Conservation (phyloP, 2,329 filamentous ascomycete genomes). For the Fusarium mundagurra region DNA sequence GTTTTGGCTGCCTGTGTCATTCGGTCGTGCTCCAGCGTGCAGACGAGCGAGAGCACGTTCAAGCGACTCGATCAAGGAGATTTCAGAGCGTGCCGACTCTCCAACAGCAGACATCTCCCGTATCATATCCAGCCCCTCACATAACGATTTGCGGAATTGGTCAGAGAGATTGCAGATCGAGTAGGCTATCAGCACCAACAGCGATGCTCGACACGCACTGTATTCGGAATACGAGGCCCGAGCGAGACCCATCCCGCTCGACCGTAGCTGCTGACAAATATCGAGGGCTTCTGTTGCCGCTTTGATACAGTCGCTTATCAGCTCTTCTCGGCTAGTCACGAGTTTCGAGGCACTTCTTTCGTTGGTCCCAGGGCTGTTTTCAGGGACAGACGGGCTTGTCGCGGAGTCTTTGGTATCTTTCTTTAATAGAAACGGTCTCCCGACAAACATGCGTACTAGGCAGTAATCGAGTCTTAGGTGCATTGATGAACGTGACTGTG, state of each 20-base stretch:
- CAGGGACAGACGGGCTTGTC: background rate
- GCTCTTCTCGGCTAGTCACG: background rate
- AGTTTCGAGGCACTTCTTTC: background rate
- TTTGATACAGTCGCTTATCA: slow-evolving; percentile 1
- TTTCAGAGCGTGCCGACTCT: background rate
- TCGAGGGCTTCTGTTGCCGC: slow-evolving; percentile 6
- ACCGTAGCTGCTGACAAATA: background rate
- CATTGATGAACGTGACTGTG: background rate
- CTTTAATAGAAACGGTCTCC: background rate
- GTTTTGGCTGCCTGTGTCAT: background rate
- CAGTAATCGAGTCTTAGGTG: background rate
- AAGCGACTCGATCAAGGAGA: slow-evolving; percentile 3
- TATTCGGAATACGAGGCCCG: slow-evolving; percentile 6
- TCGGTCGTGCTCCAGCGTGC: background rate
- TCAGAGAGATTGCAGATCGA: slow-evolving; percentile 1
- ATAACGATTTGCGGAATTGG: background rate
- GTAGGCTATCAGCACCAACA: slow-evolving; percentile 6
- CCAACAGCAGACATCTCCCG: background rate
- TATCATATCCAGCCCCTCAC: background rate
- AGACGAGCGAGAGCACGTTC: background rate
- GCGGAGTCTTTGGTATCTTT: background rate
- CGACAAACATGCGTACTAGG: background rate
- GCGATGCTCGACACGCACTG: slow-evolving; percentile 2
- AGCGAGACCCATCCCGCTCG: background rate
- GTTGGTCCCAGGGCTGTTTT: background rate